phyloP scores from a whole-genome alignment of 169 alveolate genomes.

The Eimeria necatrix region DNA sequence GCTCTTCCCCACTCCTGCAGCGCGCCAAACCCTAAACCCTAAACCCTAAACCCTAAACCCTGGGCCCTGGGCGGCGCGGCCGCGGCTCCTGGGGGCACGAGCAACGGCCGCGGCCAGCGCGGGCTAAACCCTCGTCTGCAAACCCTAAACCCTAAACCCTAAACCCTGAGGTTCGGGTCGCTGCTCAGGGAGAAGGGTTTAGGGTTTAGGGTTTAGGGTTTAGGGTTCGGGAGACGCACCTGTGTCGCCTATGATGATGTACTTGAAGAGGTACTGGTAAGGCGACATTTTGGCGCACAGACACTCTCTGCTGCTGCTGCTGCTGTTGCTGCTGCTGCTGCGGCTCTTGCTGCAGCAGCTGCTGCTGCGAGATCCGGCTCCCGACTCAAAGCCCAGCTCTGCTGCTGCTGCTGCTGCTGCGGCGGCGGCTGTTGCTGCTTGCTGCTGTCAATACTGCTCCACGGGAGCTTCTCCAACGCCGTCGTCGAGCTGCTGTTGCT shows the following conservation, averaged over 20 bases:
- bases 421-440: neutral
- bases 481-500: neutral
- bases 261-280: conserved; percentile 79
- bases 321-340: neutral
- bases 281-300: conserved; percentile 71
- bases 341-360: neutral
- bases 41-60: too few relatives aligned
- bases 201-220: too few relatives aligned
- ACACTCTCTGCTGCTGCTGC: neutral
- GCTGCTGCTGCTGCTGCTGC: neutral
- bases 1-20: conserved; percentile 67
- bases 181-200: too few relatives aligned
- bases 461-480: neutral
- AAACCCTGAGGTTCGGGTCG: too few relatives aligned
- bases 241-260: conserved; percentile 80
- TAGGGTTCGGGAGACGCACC: conserved; percentile 57
- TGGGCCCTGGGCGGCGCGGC: too few relatives aligned
- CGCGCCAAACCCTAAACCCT: too few relatives aligned
- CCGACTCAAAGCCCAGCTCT: neutral
- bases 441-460: too few relatives aligned
- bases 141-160: too few relatives aligned
- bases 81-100: too few relatives aligned
- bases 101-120: too few relatives aligned
- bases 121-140: too few relatives aligned
- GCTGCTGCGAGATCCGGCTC: neutral